Base-by-base conservation (phyloP, 805 yeast genomes). In the Candida maesae region DNA sequence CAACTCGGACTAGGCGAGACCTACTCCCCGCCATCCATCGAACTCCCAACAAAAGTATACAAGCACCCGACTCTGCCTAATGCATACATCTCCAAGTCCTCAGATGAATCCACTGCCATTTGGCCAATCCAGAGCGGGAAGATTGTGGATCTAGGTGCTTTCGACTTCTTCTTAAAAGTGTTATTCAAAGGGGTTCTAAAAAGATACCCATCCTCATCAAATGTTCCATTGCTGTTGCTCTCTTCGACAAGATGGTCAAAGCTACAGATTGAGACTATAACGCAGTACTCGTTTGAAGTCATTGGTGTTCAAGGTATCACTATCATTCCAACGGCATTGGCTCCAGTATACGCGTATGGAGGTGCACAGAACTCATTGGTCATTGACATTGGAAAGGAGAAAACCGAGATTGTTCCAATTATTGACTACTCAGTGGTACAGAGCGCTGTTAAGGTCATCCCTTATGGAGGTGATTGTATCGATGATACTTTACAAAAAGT, bases 321-420 rank as follows among this genome's bases (percentile, higher is more conserved):
- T 34, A 60, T 88, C 6, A 56, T 85, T 28, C 89, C 95, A 33
- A 66, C 74, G 16, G 68, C 89, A 1, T 64, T 88, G 28, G 84
- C 87, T 6, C 66, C 88, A 2, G 68, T 84, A 14, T 89, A 79
- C 61, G 91, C 96, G 0, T 71, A 81, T 58, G 85, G 87, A 5
- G 65, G 74, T 13, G 65, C 79, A 10, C 73, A 80, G 29, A 84
- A 79, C 46, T 73, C 89, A 1, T 65, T 84, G 27, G 84, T 91
- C 14, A 77, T 91, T 31, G 95, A 91, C 60, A 71, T 91, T 35
- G 97, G 97, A 15, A 67, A 68, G 47, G 76, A 79, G 18, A 76
- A 81, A 50, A 78, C 89, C 3, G 95, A 88, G 58, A 70, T 91
- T 18, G 71, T 81, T 11, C 93, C 96, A 3, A 76, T 91, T n/a